phyloP scores from a whole-genome alignment of 345 rosid species.

The Hypericum perforatum region DNA sequence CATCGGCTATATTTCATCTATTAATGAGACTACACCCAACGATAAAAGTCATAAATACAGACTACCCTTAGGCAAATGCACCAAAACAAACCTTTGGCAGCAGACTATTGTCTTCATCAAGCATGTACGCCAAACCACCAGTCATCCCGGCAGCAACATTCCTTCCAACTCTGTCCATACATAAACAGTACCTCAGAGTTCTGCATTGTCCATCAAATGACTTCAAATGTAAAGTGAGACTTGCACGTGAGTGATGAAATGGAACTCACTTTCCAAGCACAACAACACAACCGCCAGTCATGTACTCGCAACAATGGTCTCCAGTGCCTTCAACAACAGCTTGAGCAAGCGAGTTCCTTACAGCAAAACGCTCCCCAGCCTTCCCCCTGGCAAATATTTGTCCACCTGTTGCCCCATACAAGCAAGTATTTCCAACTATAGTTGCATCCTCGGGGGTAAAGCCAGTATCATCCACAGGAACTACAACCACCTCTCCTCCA shows the following conservation, averaged over 20 bases:
- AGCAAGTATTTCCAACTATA: slow-evolving; percentile 91
- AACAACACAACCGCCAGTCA: slow-evolving; percentile 98
- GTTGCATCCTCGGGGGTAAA: slow-evolving; percentile 89
- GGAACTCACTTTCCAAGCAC: slow-evolving; percentile 88
- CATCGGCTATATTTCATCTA: too few species aligned
- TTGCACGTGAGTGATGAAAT: slow-evolving; percentile 2
- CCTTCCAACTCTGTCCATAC: slow-evolving; percentile 76
- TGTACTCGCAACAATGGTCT: slow-evolving; percentile 95
- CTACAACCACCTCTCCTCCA: slow-evolving; percentile 90
- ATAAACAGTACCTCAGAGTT: slow-evolving; percentile 9
- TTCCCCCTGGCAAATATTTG: slow-evolving; percentile 90
- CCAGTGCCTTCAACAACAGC: slow-evolving; percentile 99
- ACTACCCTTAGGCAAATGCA: not conserved
- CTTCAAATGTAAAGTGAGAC: not conserved
- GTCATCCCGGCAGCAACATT: slow-evolving; percentile 99
- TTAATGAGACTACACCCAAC: not conserved
- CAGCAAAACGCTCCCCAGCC: slow-evolving; percentile 98
- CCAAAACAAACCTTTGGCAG: slow-evolving; percentile 64
- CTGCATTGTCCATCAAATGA: slow-evolving; percentile 1
- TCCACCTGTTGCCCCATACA: slow-evolving; percentile 98
- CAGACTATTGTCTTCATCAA: slow-evolving; percentile 79
- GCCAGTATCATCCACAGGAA: slow-evolving; percentile 65
- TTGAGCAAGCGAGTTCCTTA: slow-evolving; percentile 91
- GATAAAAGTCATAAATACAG: not conserved
- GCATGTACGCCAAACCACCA: slow-evolving; percentile 89